Conservation (phyloP, 2,329 filamentous ascomycete species). For the Fusarium solani-melongenae region DNA sequence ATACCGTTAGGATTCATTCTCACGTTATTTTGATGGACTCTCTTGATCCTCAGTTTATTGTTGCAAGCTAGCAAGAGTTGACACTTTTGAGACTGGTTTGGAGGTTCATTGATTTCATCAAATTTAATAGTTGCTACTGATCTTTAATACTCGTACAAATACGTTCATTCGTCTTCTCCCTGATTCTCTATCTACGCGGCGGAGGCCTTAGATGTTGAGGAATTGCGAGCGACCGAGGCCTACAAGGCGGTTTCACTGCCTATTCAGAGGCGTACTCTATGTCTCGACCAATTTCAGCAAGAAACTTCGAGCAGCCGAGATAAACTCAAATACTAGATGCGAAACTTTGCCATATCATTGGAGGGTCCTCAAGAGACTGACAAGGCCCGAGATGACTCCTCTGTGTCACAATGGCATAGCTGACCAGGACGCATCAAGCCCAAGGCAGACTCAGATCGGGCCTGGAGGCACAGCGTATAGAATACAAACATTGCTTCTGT, state of each 20-base stretch:
- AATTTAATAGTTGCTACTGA: neutral
- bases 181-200: neutral
- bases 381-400: neutral
- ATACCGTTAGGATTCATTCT: neutral
- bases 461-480: neutral
- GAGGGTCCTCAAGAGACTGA: neutral
- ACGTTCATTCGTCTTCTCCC: neutral
- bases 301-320: neutral
- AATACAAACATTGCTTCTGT: neutral
- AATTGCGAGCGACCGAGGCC: neutral
- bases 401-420: neutral
- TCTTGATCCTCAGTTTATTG: neutral
- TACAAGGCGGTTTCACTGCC: neutral
- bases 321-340: neutral
- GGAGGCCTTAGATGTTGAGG: neutral
- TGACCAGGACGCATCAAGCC: neutral
- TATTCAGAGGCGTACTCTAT: neutral
- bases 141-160: neutral
- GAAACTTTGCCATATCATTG: neutral
- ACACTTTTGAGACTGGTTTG: neutral
- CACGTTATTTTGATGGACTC: neutral
- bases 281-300: neutral
- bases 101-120: neutral
- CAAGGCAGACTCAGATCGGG: neutral
- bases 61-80: too few relatives aligned